Conservation (phyloP, 2,329 filamentous ascomycete genomes). For the Lasiodiplodia gonubiensis region DNA sequence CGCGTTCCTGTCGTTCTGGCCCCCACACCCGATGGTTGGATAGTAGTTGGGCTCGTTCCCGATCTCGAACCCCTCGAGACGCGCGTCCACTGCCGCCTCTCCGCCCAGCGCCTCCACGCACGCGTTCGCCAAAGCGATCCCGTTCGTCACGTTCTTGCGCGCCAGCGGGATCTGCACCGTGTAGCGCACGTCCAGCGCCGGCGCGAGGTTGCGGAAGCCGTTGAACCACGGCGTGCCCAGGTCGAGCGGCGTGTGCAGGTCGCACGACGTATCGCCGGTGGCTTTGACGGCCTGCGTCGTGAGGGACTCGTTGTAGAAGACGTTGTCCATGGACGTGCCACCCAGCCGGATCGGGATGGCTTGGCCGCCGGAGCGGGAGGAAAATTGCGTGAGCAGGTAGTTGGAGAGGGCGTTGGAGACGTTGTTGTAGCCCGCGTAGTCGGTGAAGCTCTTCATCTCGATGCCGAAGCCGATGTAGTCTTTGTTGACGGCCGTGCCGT, state of each 20-base stretch:
- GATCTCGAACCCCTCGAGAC: neutral
- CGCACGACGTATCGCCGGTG: neutral
- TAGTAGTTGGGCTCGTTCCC: slow-evolving; percentile 9
- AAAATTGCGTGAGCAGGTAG: neutral
- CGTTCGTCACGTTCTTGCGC: neutral
- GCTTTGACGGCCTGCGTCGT: neutral
- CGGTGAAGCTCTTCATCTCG: slow-evolving; percentile 3
- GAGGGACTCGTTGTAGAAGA: neutral
- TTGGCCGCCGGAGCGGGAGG: too few relatives aligned
- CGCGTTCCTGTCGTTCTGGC: neutral
- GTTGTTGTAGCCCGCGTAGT: neutral
- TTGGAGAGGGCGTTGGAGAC: neutral
- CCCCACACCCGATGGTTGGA: too few relatives aligned
- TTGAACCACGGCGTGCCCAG: neutral
- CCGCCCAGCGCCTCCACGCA: neutral
- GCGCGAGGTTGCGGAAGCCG: neutral
- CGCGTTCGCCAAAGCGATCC: neutral
- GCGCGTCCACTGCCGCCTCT: neutral
- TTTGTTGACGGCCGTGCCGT: neutral
- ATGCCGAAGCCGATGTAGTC: slow-evolving; percentile 14
- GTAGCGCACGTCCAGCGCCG: neutral
- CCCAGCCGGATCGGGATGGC: neutral
- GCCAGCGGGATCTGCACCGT: slow-evolving; percentile 8
- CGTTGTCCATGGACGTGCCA: slow-evolving; percentile 6
- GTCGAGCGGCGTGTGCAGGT: neutral